Conservation (phyloP, 164 flowering plant genomes). For the Piper longum region DNA sequence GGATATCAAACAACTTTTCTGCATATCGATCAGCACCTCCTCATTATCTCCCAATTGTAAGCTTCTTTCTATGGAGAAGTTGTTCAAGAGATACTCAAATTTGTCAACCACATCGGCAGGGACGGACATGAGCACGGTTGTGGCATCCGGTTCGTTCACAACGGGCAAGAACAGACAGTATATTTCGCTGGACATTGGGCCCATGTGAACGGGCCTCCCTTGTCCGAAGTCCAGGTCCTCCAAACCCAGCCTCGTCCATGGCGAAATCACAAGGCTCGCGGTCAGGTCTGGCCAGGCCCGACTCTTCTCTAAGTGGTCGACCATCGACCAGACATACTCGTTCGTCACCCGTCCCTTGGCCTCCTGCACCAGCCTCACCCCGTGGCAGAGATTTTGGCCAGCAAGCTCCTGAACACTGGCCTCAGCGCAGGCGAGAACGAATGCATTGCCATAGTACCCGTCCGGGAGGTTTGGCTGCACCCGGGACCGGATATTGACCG, state of each 20-base stretch:
- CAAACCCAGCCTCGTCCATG: conserved; percentile 70
- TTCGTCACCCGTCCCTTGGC: conserved; percentile 37
- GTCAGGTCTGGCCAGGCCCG: conserved; percentile 44
- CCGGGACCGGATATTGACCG: conserved; percentile 41
- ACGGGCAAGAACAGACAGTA: conserved; percentile 85
- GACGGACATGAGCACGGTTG: conserved; percentile 57
- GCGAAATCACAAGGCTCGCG: conserved; percentile 59
- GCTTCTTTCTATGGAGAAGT: conserved; percentile 9
- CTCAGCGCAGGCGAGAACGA: conserved; percentile 76
- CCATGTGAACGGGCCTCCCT: conserved; percentile 67
- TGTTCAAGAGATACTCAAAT: conserved; percentile 54
- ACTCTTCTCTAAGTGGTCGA: conserved; percentile 51
- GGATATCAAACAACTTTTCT: neutral
- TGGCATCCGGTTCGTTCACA: conserved; percentile 27
- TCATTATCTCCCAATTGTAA: conserved; percentile 2
- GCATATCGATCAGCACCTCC: too few species aligned
- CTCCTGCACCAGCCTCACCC: conserved; percentile 45
- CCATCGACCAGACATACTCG: conserved; percentile 41
- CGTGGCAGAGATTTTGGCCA: conserved; percentile 24
- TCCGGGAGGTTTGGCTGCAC: conserved; percentile 32
- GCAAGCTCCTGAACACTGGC: conserved; percentile 32
- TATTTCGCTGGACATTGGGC: conserved; percentile 57
- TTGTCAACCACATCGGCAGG: conserved; percentile 48
- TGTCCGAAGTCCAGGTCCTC: conserved; percentile 80
- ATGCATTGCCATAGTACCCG: conserved; percentile 86